These are phyloP conservation scores for Ascoidea asiatica DNA, from an alignment of 805 yeast species.

Conservation along the genomic window DNA sequence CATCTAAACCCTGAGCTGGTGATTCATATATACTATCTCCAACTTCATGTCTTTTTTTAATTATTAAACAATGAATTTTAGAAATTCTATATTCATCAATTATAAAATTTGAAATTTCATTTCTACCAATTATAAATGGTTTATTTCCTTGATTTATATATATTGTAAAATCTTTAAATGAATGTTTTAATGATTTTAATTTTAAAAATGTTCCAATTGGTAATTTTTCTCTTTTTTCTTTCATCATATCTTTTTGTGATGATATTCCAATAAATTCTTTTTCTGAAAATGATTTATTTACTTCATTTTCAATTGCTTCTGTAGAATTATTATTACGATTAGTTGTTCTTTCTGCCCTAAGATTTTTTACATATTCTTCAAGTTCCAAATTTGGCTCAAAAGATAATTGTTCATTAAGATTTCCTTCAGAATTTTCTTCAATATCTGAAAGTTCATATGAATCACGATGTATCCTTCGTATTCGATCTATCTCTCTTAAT, in stretches of 20 bases:
- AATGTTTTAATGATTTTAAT: constrained; percentile 37
- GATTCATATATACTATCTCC: constrained; percentile 45
- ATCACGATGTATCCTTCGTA: no score
- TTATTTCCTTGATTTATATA: constrained; percentile 44
- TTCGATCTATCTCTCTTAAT: no score
- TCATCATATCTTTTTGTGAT: no score
- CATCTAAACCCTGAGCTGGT: constrained; percentile 63
- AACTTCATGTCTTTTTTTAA: constrained; percentile 49
- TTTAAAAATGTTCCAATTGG: constrained; percentile 56
- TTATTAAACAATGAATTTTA: constrained; percentile 65
- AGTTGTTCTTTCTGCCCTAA: background rate
- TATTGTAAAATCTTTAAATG: constrained; percentile 30
- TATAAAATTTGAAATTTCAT: constrained; percentile 42
- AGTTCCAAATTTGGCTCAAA: constrained; percentile 8
- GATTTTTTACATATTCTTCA: constrained; percentile 9
- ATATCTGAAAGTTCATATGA: no score
- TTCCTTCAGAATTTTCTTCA: no score
- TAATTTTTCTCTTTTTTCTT: no score
- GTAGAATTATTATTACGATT: constrained; percentile 3
- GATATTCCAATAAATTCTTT: no score
- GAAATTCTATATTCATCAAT: constrained; percentile 70
- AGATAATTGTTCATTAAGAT: no score
- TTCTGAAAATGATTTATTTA: constrained; percentile 3
- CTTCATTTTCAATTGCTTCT: constrained; percentile 1
- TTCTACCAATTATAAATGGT: constrained; percentile 64